phyloP scores from a whole-genome alignment of 768 basidiomycete genomes.

The Lepiota brunneoincarnata region DNA sequence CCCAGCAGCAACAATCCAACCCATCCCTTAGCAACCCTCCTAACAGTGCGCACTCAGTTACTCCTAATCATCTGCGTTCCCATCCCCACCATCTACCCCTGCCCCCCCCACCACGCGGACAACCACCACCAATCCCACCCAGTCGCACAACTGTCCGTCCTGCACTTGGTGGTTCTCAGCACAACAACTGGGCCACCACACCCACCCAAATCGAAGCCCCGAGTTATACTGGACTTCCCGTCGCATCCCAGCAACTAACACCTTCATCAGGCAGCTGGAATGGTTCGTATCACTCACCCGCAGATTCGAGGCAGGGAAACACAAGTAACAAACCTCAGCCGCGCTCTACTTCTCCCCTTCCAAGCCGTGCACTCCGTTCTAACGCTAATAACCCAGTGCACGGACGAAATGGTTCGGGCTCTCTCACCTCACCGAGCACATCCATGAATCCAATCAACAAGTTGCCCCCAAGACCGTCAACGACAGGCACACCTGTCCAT shows the following conservation, averaged over 20 bases:
- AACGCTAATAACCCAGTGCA: slow-evolving; percentile 32
- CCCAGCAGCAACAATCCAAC: slow-evolving; percentile 31
- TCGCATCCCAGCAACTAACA: slow-evolving; percentile 40
- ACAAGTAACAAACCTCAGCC: slow-evolving; percentile 35
- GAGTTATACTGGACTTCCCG: slow-evolving; percentile 42
- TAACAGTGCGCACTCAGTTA: slow-evolving; percentile 21
- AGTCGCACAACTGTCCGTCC: slow-evolving; percentile 33
- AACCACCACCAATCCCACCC: slow-evolving; percentile 54
- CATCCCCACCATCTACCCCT: slow-evolving; percentile 61
- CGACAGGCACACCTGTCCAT: slow-evolving; percentile 42
- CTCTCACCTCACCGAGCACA: slow-evolving; percentile 37
- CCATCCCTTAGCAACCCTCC: slow-evolving; percentile 42
- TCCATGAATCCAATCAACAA: slow-evolving; percentile 32
- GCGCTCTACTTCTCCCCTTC: slow-evolving; percentile 45
- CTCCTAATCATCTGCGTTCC: slow-evolving; percentile 32
- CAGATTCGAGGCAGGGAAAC: slow-evolving; percentile 59
- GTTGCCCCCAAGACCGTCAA: slow-evolving; percentile 40
- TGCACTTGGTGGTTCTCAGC: neutral
- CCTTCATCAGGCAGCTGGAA: slow-evolving; percentile 42
- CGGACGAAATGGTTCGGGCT: slow-evolving; percentile 51
- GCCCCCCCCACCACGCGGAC: slow-evolving; percentile 65
- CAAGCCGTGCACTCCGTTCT: slow-evolving; percentile 28
- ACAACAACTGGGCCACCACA: slow-evolving; percentile 41
- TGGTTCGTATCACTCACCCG: slow-evolving; percentile 50
- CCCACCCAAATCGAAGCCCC: slow-evolving; percentile 56